Evolutionary conservation across 441 rosid genomes (phyloP), one percentile per base, ranked within the genome.

Genomic region (Gossypium davidsonii): DNA sequence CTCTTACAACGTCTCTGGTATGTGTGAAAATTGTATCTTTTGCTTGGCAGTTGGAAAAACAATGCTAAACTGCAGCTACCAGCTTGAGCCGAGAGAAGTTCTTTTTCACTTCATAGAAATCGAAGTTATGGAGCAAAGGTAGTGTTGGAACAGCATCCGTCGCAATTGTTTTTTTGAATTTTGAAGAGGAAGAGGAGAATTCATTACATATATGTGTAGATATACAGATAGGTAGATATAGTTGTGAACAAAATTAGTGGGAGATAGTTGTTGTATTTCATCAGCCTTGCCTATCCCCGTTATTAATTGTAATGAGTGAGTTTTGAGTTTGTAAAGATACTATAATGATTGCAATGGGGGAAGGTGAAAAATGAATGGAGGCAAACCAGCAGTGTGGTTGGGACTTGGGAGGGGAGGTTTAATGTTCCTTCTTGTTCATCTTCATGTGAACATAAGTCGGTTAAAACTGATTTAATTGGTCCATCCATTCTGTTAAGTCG

Each of bases 11-110:
- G 37, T 3, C 63, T 48, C 5, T 6, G 0, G 2, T 34, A 21
- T 59, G 25, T n/a, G 8, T 57, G 51, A 57, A 3, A 25, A 28
- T 51, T 37, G 68, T 53, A 12, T 34, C 25, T 6, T 34, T 44
- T 8, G 63, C 49, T 72, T 17, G 66, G 60, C 87, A 93, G 98
- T 83, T 93, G 98, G 98, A 93, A 89, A 81, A 91, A 91, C 83
- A 93, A 90, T 71, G 84, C 90, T 17, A 93, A 88, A 80, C 93
- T 93, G 81, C 90, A 93, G 85, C 89, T 93, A 70, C 98, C 98
- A 65, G 96, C 94, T 76, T 93, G 83, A 91, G 73, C 59, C 58
- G 20, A 70, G 66, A 67, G 66, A 2, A 42, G 17, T 46, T 46
- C n/a, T 46, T 46, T 46, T 6, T 12, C 10, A n/a, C 10, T 34